Conservation (phyloP, 176 grass and related monocot species). For the Aegilops sharonensis region DNA sequence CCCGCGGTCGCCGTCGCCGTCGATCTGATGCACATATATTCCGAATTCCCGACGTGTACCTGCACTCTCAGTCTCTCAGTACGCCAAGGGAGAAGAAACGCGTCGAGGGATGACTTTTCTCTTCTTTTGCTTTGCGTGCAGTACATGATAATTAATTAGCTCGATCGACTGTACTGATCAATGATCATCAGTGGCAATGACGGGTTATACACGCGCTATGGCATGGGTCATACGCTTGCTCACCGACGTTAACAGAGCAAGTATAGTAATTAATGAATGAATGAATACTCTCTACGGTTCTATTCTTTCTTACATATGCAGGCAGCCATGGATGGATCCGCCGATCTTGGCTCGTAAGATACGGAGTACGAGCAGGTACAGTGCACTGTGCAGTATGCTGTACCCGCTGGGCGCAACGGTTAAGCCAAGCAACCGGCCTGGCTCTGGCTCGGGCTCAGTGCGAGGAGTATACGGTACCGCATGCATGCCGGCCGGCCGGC, state of each 20-base stretch:
- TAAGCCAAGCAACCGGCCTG: slow-evolving; percentile 22
- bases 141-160: background rate
- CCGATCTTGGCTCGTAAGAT: background rate
- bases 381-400: background rate
- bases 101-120: background rate
- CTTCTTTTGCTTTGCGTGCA: background rate
- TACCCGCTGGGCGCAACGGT: slow-evolving; percentile 8
- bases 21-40: background rate
- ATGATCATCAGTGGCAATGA: background rate
- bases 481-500: background rate
- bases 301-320: background rate
- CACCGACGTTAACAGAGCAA: background rate
- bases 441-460: background rate
- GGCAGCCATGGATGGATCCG: background rate
- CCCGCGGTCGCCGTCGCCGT: slow-evolving; percentile 9
- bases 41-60: background rate
- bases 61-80: background rate
- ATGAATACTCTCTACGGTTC: background rate
- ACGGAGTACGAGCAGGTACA: background rate
- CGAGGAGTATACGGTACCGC: background rate
- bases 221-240: background rate
- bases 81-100: background rate
- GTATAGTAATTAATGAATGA: background rate
- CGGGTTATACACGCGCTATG: background rate
- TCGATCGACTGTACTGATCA: background rate